These are phyloP conservation scores for Allium sativum DNA, from an alignment of 106 monocot genomes.

Conservation along the genomic window DNA sequence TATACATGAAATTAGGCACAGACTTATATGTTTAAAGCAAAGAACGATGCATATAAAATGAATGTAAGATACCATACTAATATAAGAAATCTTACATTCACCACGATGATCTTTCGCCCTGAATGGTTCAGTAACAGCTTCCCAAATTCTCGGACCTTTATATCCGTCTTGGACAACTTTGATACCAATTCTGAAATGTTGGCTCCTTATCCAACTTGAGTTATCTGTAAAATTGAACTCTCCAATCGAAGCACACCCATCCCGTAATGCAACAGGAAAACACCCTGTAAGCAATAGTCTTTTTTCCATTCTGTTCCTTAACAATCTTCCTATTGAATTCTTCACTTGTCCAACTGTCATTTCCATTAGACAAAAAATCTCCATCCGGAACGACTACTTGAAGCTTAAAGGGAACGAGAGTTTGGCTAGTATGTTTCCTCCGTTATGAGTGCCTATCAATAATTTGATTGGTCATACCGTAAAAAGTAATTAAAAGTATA, in stretches of 20 bases:
- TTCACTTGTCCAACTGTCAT: constrained; percentile 25
- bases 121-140: constrained; percentile 35
- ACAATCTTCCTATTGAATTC: constrained; percentile 31
- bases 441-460: constrained; percentile 13
- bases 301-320: constrained; percentile 31
- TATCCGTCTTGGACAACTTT: constrained; percentile 23
- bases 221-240: constrained; percentile 50
- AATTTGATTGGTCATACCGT: no score
- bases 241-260: constrained; percentile 16
- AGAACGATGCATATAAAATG: no score
- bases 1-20: no score
- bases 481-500: no score
- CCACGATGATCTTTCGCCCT: constrained; percentile 45
- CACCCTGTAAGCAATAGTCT: constrained; percentile 36
- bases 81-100: constrained; percentile 25
- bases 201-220: constrained; percentile 37
- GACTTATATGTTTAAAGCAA: no score
- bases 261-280: constrained; percentile 10
- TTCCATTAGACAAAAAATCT: constrained; percentile 16
- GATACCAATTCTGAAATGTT: constrained; percentile 35
- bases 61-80: no score
- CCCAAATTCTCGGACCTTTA: constrained; percentile 29
- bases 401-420: constrained; percentile 19
- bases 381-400: constrained; percentile 35
- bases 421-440: background rate